These are phyloP conservation scores for Paramecium pentaurelia DNA, from an alignment of 73 alveolate species.

Conservation along the genomic window DNA sequence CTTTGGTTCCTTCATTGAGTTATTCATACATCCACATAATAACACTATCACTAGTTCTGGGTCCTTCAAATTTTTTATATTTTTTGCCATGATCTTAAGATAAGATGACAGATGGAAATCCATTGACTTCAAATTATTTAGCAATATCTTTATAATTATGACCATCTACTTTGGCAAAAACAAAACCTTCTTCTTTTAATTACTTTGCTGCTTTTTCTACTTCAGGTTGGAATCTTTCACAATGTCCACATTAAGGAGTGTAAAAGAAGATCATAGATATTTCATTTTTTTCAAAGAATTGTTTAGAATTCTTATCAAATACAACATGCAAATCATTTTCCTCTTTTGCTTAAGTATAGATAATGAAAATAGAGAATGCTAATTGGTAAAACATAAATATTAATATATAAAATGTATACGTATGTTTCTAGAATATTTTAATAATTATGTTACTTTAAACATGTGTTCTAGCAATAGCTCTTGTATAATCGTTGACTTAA, in stretches of 20 bases:
- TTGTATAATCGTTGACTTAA: background rate
- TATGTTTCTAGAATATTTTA: constrained; percentile 23
- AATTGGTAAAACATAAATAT: background rate
- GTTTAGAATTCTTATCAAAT: background rate
- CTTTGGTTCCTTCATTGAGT: constrained; percentile 2
- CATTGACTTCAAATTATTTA: constrained; percentile 33
- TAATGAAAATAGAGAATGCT: background rate
- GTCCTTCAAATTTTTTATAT: constrained; percentile 23
- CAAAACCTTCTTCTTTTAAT: constrained; percentile 20
- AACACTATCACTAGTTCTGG: constrained; percentile 42
- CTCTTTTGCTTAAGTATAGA: background rate
- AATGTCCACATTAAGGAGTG: constrained; percentile 48
- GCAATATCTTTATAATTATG: constrained; percentile 26
- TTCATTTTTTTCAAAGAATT: constrained; percentile 10
- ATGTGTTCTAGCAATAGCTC: background rate
- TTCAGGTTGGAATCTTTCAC: constrained; percentile 42
- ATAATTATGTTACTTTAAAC: background rate
- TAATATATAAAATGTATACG: background rate
- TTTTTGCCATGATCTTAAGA: background rate
- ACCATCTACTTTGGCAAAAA: constrained; percentile 39
- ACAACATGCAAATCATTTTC: constrained; percentile 8
- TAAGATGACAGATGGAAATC: constrained; percentile 8
- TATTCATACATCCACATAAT: constrained; percentile 30
- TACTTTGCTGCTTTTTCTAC: constrained; percentile 38
- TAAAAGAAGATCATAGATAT: background rate